Evolutionary conservation across 805 yeast species (phyloP).

Genomic region (Sungouiella thailandica): DNA sequence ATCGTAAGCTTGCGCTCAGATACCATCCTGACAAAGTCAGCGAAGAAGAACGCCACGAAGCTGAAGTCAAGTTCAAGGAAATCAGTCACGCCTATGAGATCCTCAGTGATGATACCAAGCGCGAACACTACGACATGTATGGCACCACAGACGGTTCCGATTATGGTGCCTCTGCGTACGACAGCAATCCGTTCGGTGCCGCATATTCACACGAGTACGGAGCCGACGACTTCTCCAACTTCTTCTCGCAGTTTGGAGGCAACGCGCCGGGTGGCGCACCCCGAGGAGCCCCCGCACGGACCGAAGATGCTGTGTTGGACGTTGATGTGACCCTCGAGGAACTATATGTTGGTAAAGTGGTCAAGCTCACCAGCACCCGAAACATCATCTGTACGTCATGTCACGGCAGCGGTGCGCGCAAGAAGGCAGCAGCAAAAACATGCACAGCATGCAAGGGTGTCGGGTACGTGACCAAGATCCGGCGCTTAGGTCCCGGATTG

Average conservation of each 20-base stretch:
- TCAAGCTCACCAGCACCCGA: slow-evolving; percentile 69
- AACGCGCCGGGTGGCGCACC: slow-evolving; percentile 11
- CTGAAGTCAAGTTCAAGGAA: slow-evolving; percentile 79
- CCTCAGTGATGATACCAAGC: slow-evolving; percentile 61
- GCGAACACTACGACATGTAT: slow-evolving; percentile 55
- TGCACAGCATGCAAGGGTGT: slow-evolving; percentile 73
- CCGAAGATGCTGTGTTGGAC: slow-evolving; percentile 65
- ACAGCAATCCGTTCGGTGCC: slow-evolving; percentile 37
- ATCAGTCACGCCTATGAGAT: slow-evolving; percentile 83
- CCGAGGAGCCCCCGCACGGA: slow-evolving; percentile 28
- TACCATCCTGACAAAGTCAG: slow-evolving; percentile 88
- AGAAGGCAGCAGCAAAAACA: slow-evolving; percentile 46
- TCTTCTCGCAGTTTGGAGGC: slow-evolving; percentile 46
- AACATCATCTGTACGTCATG: slow-evolving; percentile 69
- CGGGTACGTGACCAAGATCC: slow-evolving; percentile 57
- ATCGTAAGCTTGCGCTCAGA: slow-evolving; percentile 73
- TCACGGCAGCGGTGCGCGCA: slow-evolving; percentile 69
- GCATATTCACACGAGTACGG: slow-evolving; percentile 43
- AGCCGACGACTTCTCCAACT: slow-evolving; percentile 74
- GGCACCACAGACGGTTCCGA: slow-evolving; percentile 37
- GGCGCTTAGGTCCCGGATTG: slow-evolving; percentile 70
- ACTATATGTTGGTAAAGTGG: slow-evolving; percentile 72
- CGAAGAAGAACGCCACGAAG: slow-evolving; percentile 59
- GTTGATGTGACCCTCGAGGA: slow-evolving; percentile 68
- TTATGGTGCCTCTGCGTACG: slow-evolving; percentile 13